Evolutionary conservation across 768 basidiomycete genomes (phyloP), one percentile per base, ranked within the genome.

Genomic region (Pleurotus platypus): DNA sequence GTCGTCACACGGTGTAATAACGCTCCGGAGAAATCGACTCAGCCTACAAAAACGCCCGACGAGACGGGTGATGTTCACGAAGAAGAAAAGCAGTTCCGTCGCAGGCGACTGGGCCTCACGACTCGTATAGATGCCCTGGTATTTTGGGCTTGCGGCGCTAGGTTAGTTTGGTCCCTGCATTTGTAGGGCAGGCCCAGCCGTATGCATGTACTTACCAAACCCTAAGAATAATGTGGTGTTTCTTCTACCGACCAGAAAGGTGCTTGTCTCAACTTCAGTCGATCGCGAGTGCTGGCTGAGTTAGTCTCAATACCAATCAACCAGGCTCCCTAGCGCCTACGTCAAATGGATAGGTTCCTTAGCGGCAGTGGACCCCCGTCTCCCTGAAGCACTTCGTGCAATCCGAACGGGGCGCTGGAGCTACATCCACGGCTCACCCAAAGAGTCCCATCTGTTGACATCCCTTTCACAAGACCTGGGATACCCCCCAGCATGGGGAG

Each of bases 211-310:
- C 56, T 60, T 43, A 27, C 46, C 45, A 48, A 46, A 49, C 16
- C 43, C 15, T 13, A 46, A 92, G 90, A 64, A 90, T 92, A 55
- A 91, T 92, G 89, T 92, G 90, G 90, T 91, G 90, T 63, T 92
- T 89, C 69, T 86, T 90, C 66, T 92, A 92, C 63, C 76, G 86
- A 64, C 89, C 90, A 3, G 74, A 81, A 60, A 82, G 86, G 88
- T 90, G 26, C 18, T 37, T 38, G 16, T 47, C 47, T 38, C 15
- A 30, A 35, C 7, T 35, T 35, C 30, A 35, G 30, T 35, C 30
- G 30, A 11, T 35, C 30, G 30, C 30, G 9, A 35, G 30, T 35
- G 30, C 30, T 35, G 4, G 9, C 30, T 35, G 30, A 35, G n/a
- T n/a, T n/a, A n/a, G n/a, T n/a, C n/a, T n/a, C n/a, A n/a, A n/a